A percentile compares a stretch with the other conserved stretches of the same genome.
Conservation (phyloP, 495 filamentous ascomycete species). For the Tuber umbilicatum region DNA sequence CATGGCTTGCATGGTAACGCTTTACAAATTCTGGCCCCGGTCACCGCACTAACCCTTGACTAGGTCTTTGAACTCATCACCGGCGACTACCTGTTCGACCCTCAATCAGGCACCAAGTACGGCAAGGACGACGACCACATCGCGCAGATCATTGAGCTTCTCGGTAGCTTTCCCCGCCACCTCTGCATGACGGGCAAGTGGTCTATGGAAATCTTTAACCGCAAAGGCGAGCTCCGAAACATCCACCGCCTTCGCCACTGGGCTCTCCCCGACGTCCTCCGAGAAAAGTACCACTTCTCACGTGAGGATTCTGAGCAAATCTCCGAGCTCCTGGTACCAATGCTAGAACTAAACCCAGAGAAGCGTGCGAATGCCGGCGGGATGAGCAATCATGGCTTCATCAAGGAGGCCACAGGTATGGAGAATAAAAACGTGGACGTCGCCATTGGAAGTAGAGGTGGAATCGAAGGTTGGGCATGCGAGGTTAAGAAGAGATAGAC, state of each 20-base stretch:
- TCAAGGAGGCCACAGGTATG: constrained; percentile 83
- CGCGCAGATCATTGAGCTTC: constrained; percentile 95
- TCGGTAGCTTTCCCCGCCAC: constrained; percentile 87
- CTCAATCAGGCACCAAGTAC: constrained; percentile 97
- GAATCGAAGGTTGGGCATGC: constrained; percentile 89
- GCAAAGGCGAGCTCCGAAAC: constrained; percentile 94
- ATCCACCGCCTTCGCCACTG: constrained; percentile 96
- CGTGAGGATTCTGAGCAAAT: constrained; percentile 70
- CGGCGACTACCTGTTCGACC: constrained; percentile 97
- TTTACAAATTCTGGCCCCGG: background rate
- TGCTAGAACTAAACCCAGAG: constrained; percentile 84
- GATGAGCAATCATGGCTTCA: constrained; percentile 76
- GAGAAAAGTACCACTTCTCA: constrained; percentile 93
- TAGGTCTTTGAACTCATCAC: constrained; percentile 97
- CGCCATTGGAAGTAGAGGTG: constrained; percentile 72
- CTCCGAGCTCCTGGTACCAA: constrained; percentile 78
- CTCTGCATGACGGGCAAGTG: constrained; percentile 88
- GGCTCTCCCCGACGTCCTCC: constrained; percentile 87
- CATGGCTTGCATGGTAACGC: constrained; percentile 91
- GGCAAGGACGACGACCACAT: constrained; percentile 99
- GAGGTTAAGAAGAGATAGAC: constrained; percentile 55
- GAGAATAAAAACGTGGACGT: constrained; percentile 62
- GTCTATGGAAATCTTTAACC: constrained; percentile 98
- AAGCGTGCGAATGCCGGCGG: constrained; percentile 91
- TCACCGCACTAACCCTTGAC: background rate